Percentiles rank a stretch among this genome's conserved stretches.
Conservation (phyloP, 805 yeast genomes). For the Saturnispora galanensis region DNA sequence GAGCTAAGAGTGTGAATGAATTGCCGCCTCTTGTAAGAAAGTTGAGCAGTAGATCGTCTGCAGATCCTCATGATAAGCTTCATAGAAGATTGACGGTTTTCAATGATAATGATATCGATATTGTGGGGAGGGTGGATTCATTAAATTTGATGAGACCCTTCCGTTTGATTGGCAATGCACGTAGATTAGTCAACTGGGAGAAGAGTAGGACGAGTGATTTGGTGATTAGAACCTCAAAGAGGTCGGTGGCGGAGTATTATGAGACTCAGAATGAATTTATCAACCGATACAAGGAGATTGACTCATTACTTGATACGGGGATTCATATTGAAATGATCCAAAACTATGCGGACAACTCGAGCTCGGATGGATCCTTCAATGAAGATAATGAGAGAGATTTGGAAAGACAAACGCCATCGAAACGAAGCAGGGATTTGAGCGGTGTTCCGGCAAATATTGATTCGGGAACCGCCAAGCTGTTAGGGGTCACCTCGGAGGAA, state of each 20-base stretch:
- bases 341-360: conserved; percentile 37
- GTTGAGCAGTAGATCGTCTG: neutral
- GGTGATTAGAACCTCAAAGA: conserved; percentile 19
- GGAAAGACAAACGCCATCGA: conserved; percentile 1
- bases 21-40: conserved; percentile 1
- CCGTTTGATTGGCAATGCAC: conserved; percentile 34
- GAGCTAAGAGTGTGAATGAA: neutral
- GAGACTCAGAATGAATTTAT: conserved; percentile 50
- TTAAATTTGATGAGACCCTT: conserved; percentile 38
- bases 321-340: conserved; percentile 55
- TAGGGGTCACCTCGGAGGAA: conserved; percentile 28
- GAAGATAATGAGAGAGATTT: conserved; percentile 6
- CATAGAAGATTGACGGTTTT: conserved; percentile 19
- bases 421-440: neutral
- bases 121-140: conserved; percentile 19
- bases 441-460: conserved; percentile 52
- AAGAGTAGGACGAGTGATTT: conserved; percentile 17
- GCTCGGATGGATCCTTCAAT: conserved; percentile 18
- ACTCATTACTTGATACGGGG: conserved; percentile 59
- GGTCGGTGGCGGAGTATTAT: conserved; percentile 36
- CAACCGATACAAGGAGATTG: conserved; percentile 48
- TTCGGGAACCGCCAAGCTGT: conserved; percentile 44
- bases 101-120: conserved; percentile 12
- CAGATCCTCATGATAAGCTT: neutral
- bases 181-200: conserved; percentile 35